Conservation (phyloP, 345 rosid genomes). For the Eucalyptus marginata region DNA sequence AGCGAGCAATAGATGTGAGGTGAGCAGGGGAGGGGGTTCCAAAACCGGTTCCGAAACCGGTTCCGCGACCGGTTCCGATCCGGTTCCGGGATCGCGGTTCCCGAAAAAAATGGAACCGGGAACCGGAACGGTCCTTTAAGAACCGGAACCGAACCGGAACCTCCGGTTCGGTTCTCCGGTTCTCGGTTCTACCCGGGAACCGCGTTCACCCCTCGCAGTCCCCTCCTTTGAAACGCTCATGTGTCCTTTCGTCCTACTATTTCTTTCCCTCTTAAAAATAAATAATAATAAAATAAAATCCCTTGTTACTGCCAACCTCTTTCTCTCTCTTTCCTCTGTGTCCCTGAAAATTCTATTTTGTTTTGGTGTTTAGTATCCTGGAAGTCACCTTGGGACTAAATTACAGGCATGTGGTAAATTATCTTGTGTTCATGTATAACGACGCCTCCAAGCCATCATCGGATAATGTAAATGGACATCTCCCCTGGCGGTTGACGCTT, state of each 20-base stretch:
- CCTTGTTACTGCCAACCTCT: background rate
- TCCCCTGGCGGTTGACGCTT: background rate
- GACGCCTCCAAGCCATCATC: background rate
- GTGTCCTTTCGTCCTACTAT: background rate
- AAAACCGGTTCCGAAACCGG: too few relatives aligned
- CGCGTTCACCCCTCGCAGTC: too few relatives aligned
- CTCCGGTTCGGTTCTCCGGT: too few relatives aligned
- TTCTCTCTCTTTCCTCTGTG: background rate
- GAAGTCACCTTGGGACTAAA: background rate
- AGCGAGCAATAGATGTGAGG: too few relatives aligned
- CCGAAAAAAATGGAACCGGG: too few relatives aligned
- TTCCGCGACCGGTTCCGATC: too few relatives aligned
- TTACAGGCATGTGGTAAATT: background rate
- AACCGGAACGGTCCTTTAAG: too few relatives aligned
- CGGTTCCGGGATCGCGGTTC: too few relatives aligned
- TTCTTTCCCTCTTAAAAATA: background rate
- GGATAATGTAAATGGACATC: background rate
- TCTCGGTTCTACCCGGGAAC: too few relatives aligned
- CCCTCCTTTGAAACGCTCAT: background rate
- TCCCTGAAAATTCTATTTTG: background rate
- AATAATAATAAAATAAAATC: background rate
- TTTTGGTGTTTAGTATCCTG: background rate
- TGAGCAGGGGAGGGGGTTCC: too few relatives aligned
- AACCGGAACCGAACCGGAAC: too few relatives aligned
- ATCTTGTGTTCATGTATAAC: background rate